Conservation (phyloP, 805 yeast species). For the Metschnikowia sp. region DNA sequence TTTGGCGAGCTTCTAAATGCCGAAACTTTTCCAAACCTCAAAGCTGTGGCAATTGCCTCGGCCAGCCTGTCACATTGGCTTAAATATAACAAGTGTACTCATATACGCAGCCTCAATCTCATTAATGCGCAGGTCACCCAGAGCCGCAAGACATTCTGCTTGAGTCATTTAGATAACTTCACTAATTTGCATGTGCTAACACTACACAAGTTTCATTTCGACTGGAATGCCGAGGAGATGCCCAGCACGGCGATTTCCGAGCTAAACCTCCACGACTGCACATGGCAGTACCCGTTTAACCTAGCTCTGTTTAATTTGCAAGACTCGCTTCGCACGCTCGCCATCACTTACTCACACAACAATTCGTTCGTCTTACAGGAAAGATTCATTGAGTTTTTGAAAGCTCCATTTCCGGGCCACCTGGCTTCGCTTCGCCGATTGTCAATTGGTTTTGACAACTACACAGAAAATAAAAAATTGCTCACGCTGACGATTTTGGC, state of each 20-base stretch:
- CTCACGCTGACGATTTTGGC: slow-evolving; percentile 15
- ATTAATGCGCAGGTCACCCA: slow-evolving; percentile 20
- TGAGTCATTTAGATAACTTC: slow-evolving; percentile 43
- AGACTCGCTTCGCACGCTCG: slow-evolving; percentile 21
- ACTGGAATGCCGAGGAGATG: slow-evolving; percentile 31
- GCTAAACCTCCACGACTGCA: slow-evolving; percentile 41
- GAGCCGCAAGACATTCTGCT: slow-evolving; percentile 34
- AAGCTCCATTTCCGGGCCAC: slow-evolving; percentile 18
- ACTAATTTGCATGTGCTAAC: slow-evolving; percentile 28
- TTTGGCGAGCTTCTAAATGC: slow-evolving; percentile 20
- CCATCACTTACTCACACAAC: slow-evolving; percentile 24
- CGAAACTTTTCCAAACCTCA: slow-evolving; percentile 21
- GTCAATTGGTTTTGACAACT: slow-evolving; percentile 14
- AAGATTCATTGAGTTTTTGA: slow-evolving; percentile 31
- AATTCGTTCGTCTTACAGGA: slow-evolving; percentile 37
- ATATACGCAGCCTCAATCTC: slow-evolving; percentile 23
- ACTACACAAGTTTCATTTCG: slow-evolving; percentile 41
- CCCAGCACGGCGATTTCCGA: slow-evolving; percentile 19
- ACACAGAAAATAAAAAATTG: slow-evolving; percentile 10
- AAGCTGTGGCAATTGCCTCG: slow-evolving; percentile 27
- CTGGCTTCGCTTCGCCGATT: slow-evolving; percentile 15
- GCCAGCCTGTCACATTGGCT: slow-evolving; percentile 41
- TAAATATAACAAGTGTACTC: slow-evolving; percentile 27
- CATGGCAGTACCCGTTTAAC: slow-evolving; percentile 57
- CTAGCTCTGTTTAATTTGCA: slow-evolving; percentile 32